Conservation (phyloP, 306 rosid species). For the Albizia julibrissin region DNA sequence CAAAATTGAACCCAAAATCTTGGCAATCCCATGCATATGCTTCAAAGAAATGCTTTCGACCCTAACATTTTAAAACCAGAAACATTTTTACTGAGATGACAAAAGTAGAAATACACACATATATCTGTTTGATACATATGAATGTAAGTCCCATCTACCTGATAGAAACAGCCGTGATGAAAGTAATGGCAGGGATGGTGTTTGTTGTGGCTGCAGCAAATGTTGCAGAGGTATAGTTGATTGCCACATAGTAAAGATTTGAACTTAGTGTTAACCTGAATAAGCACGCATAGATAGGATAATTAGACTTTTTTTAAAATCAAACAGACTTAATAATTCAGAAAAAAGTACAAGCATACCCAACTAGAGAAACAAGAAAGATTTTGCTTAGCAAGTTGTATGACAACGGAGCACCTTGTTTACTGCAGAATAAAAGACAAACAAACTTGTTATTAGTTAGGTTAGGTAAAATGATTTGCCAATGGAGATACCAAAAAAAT, state of each 20-base stretch:
- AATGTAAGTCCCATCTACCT: conserved; percentile 42
- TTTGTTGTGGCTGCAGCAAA: conserved; percentile 89
- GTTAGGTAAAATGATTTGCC: neutral
- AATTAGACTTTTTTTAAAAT: too few relatives aligned
- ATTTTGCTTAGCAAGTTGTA: conserved; percentile 63
- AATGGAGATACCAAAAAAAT: neutral
- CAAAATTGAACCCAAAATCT: conserved; percentile 64
- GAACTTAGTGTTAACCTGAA: conserved; percentile 75
- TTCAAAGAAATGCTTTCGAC: conserved; percentile 65
- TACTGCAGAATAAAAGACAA: conserved; percentile 50
- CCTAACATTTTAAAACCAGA: conserved; percentile 43
- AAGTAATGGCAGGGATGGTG: conserved; percentile 80
- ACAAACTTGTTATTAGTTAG: neutral
- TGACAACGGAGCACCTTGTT: conserved; percentile 60
- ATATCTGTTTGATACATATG: neutral
- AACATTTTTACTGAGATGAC: neutral
- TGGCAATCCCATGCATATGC: conserved; percentile 62
- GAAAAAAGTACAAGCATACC: conserved; percentile 51
- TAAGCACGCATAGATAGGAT: neutral
- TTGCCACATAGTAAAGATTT: conserved; percentile 74
- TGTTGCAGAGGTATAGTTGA: conserved; percentile 84
- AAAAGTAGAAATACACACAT: neutral
- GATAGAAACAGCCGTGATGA: conserved; percentile 63
- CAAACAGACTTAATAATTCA: neutral
- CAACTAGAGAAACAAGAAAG: conserved; percentile 74